phyloP scores from a whole-genome alignment of 345 rosid genomes.

The Eucalyptus curtisii region DNA sequence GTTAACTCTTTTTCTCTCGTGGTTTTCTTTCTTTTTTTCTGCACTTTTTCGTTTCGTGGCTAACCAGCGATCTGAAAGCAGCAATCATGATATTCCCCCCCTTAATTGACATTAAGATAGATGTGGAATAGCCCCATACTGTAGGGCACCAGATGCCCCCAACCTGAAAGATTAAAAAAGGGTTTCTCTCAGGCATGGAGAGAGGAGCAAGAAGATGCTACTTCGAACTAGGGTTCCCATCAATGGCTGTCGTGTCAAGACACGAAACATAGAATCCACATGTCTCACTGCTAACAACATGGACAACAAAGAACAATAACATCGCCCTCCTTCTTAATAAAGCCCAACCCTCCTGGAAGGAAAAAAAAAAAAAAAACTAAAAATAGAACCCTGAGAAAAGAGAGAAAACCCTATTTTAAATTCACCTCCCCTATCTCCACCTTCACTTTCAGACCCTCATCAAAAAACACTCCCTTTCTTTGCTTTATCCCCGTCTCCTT shows the following conservation, averaged over 20 bases:
- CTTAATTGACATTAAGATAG: neutral
- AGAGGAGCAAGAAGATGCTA: neutral
- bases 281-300: neutral
- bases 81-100: neutral
- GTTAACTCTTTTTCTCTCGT: neutral
- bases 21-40: neutral
- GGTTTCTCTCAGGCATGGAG: neutral
- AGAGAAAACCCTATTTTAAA: neutral
- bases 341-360: neutral
- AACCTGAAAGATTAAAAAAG: neutral
- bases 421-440: neutral
- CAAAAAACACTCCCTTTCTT: neutral
- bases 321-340: neutral
- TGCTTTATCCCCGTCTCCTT: conserved; percentile 7
- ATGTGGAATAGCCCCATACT: neutral
- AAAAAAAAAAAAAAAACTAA: neutral
- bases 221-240: neutral
- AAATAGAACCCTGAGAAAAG: neutral
- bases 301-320: neutral
- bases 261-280: neutral
- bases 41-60: neutral
- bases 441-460: neutral
- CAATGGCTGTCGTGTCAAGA: neutral
- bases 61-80: neutral
- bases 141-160: neutral